Conservation (phyloP, 2,329 filamentous ascomycete genomes). For the Hymenoscyphus fructigenus region DNA sequence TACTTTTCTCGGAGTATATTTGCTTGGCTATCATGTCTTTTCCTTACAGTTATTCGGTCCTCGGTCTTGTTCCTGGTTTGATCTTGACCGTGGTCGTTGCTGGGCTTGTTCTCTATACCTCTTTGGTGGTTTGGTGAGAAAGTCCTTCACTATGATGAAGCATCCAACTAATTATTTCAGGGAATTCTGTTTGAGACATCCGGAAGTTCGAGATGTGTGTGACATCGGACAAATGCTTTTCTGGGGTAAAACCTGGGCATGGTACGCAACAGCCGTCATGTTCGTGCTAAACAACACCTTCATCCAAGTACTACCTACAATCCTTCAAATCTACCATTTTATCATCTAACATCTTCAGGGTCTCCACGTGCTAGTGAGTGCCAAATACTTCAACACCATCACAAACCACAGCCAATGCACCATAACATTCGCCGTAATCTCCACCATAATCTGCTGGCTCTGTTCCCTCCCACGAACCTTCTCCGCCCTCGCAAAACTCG, state of each 20-base stretch:
- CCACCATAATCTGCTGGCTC: constrained; percentile 72
- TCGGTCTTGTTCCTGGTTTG: constrained; percentile 82
- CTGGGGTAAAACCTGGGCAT: constrained; percentile 75
- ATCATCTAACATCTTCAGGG: constrained; percentile 45
- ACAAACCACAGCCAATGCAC: constrained; percentile 71
- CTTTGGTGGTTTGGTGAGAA: constrained; percentile 59
- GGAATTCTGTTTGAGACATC: constrained; percentile 89
- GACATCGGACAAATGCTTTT: constrained; percentile 96
- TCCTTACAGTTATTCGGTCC: constrained; percentile 84
- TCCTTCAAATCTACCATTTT: constrained; percentile 3
- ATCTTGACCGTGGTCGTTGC: constrained; percentile 82
- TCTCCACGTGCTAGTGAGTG: constrained; percentile 79
- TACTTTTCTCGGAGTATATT: constrained; percentile 95
- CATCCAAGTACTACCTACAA: constrained; percentile 59
- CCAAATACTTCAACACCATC: constrained; percentile 90
- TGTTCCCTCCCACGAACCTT: constrained; percentile 87
- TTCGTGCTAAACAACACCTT: constrained; percentile 94
- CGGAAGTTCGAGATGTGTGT: constrained; percentile 88
- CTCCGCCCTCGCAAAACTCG: constrained; percentile 73
- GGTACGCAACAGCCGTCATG: constrained; percentile 74
- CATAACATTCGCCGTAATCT: constrained; percentile 73
- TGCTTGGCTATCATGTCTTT: constrained; percentile 94
- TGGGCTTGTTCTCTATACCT: constrained; percentile 79
- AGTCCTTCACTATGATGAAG: background rate
- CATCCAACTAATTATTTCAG: constrained; percentile 42